Evolutionary conservation across 345 rosid genomes (phyloP).

Genomic region (sweet orange (Citrus sinensis)): DNA sequence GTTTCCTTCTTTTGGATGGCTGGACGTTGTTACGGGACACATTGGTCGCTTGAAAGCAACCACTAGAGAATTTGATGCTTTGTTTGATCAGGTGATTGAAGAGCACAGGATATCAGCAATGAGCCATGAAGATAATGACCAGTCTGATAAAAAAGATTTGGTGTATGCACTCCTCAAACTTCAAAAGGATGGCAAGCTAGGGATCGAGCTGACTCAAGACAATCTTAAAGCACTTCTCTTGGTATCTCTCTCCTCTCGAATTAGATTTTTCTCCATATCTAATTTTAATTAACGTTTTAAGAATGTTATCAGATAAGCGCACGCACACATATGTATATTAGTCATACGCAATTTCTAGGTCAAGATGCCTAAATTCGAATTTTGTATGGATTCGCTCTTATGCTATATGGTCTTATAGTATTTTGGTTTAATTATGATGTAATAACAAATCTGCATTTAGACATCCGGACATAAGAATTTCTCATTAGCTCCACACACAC

Average conservation of each 20-base stretch:
- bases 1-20: slow-evolving; percentile 20
- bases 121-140: not conserved
- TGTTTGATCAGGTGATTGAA: slow-evolving; percentile 25
- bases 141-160: slow-evolving; percentile 16
- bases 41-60: slow-evolving; percentile 5
- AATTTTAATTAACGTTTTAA: too few species aligned
- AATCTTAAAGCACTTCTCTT: slow-evolving; percentile 30
- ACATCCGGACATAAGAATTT: too few species aligned
- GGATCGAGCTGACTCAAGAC: slow-evolving; percentile 5
- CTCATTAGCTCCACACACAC: too few species aligned
- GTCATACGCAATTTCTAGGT: too few species aligned
- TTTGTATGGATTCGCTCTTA: too few species aligned
- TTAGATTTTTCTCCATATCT: too few species aligned
- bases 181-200: slow-evolving; percentile 17
- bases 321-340: too few species aligned
- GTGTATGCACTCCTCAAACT: slow-evolving; percentile 28
- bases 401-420: too few species aligned
- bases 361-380: too few species aligned
- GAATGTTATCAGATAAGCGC: too few species aligned
- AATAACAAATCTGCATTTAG: too few species aligned
- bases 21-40: slow-evolving; percentile 20
- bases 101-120: not conserved
- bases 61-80: slow-evolving; percentile 10
- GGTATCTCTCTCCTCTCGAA: slow-evolving; percentile 10
- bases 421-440: too few species aligned